Conservation (phyloP, 1,284 basidiomycete genomes). For the Irpex rosettiformis region DNA sequence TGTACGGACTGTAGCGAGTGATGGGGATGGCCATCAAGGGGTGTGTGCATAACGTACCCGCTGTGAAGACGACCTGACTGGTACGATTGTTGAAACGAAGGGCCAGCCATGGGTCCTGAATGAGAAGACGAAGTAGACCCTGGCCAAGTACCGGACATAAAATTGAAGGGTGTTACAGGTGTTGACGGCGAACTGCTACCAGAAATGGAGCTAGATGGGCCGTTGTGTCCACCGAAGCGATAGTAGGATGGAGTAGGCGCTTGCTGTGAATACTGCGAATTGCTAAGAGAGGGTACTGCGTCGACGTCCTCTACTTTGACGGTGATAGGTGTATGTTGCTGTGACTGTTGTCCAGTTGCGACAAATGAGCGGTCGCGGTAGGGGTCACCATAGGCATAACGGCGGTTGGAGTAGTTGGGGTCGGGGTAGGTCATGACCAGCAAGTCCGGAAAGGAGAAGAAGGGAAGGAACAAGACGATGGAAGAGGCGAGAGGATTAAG, state of each 20-base stretch:
- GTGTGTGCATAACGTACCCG: conserved; percentile 18
- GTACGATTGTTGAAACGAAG: conserved; percentile 24
- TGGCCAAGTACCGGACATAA: conserved; percentile 29
- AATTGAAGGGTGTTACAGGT: conserved; percentile 28
- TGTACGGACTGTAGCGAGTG: conserved; percentile 23
- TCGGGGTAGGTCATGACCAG: conserved; percentile 15
- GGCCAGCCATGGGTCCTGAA: conserved; percentile 20
- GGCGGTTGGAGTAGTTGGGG: conserved; percentile 14
- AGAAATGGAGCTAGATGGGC: conserved; percentile 19
- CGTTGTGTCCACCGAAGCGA: conserved; percentile 23
- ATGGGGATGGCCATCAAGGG: conserved; percentile 22
- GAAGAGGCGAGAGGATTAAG: conserved; percentile 3
- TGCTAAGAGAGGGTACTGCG: conserved; percentile 6
- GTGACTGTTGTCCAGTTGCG: conserved; percentile 1
- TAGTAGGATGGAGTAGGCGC: conserved; percentile 14
- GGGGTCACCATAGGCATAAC: conserved; percentile 13
- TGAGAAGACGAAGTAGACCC: conserved; percentile 17
- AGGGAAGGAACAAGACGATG: not conserved
- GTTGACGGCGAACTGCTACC: conserved; percentile 21
- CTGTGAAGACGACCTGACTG: conserved; percentile 21
- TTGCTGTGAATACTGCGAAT: conserved; percentile 7
- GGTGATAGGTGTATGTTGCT: conserved; percentile 8
- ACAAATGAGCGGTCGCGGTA: conserved; percentile 13
- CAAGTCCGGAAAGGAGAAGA: not conserved
- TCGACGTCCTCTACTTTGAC: conserved; percentile 17